Conservation (phyloP, 306 rosid genomes). For the Castanopsis chinensis region DNA sequence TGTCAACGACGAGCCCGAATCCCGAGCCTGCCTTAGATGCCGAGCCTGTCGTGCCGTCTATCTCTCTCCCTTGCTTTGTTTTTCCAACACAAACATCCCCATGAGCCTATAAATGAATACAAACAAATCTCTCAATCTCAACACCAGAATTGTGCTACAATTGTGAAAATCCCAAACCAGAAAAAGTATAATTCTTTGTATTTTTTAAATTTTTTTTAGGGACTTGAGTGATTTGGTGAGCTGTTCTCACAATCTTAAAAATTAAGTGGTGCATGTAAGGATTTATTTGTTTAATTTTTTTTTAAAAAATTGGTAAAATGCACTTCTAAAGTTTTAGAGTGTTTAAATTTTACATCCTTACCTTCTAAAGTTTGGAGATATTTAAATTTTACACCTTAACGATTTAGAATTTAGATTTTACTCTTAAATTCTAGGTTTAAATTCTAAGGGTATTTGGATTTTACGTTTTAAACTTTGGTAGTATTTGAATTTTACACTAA, state of each 20-base stretch:
- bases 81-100: slow-evolving; percentile 1
- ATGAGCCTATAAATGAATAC: neutral
- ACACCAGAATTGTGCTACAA: too few species aligned
- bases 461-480: too few species aligned
- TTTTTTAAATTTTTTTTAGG: neutral
- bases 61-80: neutral
- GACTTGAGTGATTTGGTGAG: too few species aligned
- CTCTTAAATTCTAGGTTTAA: accelerated
- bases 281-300: too few species aligned
- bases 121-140: neutral
- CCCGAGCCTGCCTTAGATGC: slow-evolving; percentile 1
- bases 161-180: too few species aligned
- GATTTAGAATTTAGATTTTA: accelerated
- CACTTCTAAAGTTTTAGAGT: too few species aligned
- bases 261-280: too few species aligned
- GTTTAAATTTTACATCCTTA: too few species aligned
- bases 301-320: too few species aligned
- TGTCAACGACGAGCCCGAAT: neutral
- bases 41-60: neutral
- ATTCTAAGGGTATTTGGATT: too few species aligned
- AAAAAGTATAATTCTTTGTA: neutral
- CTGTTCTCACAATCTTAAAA: too few species aligned
- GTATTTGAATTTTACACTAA: too few species aligned
- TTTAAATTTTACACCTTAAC: accelerated
- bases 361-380: accelerated